These are phyloP conservation scores for Suillus subluteus DNA, from an alignment of 768 basidiomycete genomes.

Conservation along the genomic window DNA sequence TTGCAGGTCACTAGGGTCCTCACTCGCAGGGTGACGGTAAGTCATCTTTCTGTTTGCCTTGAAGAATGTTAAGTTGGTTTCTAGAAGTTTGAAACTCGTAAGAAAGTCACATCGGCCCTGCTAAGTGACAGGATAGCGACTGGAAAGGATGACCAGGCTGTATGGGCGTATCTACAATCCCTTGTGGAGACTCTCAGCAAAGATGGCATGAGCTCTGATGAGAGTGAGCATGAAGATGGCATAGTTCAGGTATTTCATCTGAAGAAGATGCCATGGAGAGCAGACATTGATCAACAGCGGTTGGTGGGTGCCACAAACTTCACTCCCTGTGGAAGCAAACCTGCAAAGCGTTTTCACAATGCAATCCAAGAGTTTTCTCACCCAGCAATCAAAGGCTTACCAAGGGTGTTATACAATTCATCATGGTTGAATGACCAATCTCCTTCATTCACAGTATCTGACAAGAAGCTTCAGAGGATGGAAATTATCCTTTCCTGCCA, in stretches of 20 bases:
- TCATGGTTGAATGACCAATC: not conserved
- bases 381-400: not conserved
- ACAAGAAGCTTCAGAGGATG: not conserved
- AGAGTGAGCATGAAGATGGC: conserved; percentile 7
- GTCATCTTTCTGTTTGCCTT: not conserved
- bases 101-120: not conserved
- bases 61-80: not conserved
- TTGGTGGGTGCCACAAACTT: not conserved
- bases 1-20: not conserved
- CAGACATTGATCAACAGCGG: not conserved
- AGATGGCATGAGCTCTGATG: conserved; percentile 13
- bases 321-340: not conserved
- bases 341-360: not conserved
- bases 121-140: not conserved
- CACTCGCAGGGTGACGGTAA: not conserved
- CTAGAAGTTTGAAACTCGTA: not conserved
- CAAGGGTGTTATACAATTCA: not conserved
- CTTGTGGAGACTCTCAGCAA: conserved; percentile 5
- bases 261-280: not conserved
- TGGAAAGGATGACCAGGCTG: not conserved
- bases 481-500: not conserved
- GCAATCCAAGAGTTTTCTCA: not conserved
- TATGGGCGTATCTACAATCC: not conserved
- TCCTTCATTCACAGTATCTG: not conserved
- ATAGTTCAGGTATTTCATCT: not conserved